phyloP scores from a whole-genome alignment of 179 eudicot genomes.

The Camellia oleifera region DNA sequence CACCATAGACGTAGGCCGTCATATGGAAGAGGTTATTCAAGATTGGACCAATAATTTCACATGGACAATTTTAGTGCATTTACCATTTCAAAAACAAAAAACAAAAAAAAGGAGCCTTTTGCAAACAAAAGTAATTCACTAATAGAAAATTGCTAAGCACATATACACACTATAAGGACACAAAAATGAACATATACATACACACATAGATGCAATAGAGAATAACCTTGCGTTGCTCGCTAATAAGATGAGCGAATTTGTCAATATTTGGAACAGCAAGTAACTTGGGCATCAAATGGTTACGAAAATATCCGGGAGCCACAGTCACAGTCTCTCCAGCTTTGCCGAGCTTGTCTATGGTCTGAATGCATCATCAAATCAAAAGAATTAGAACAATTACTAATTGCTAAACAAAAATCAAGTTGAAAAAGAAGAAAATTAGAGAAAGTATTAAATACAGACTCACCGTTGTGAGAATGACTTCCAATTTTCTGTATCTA shows the following conservation, averaged over 20 bases:
- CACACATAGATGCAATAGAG: background rate
- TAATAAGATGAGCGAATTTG: slow-evolving; percentile 67
- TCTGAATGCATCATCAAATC: slow-evolving; percentile 31
- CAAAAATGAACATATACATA: no score
- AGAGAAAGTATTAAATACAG: background rate
- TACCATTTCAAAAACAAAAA: background rate
- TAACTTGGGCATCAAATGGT: slow-evolving; percentile 90
- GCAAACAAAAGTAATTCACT: background rate
- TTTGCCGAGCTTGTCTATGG: slow-evolving; percentile 80
- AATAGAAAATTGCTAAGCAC: background rate
- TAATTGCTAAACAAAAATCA: background rate
- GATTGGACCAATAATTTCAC: background rate
- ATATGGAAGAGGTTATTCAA: background rate
- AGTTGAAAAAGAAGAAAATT: background rate
- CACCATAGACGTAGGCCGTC: background rate
- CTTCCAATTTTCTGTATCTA: slow-evolving; percentile 74
- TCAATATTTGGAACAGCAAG: slow-evolving; percentile 93
- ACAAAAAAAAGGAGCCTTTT: background rate
- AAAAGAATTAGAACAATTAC: background rate
- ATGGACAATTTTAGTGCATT: background rate
- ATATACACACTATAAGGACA: background rate
- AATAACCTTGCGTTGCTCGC: slow-evolving; percentile 86
- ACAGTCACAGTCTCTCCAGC: slow-evolving; percentile 95
- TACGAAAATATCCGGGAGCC: slow-evolving; percentile 91
- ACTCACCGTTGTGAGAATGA: slow-evolving; percentile 89